phyloP scores from a whole-genome alignment of 257 asterid genomes.

The Petunia axillaris region DNA sequence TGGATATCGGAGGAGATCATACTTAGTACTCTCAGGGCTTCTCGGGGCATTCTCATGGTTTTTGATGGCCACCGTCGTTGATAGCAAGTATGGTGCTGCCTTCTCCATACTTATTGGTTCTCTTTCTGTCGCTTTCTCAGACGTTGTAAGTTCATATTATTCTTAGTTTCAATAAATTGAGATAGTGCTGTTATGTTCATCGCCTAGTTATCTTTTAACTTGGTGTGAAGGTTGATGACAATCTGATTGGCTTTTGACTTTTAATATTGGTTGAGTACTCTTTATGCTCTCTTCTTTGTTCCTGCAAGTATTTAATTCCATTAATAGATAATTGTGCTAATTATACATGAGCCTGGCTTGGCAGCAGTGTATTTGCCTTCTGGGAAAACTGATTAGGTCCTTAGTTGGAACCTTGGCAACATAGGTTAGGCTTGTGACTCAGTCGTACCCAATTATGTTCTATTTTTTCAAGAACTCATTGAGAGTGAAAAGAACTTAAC shows the following conservation, averaged over 20 bases:
- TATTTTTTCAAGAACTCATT: conserved; percentile 8
- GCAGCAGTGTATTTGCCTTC: neutral
- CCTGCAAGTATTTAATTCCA: neutral
- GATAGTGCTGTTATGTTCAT: neutral
- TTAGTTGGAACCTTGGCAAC: neutral
- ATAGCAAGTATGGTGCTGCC: conserved; percentile 88
- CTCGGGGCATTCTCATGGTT: conserved; percentile 95
- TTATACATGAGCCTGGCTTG: neutral
- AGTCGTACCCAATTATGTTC: neutral
- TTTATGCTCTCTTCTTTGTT: conserved; percentile 4
- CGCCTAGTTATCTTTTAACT: neutral
- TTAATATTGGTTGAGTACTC: neutral
- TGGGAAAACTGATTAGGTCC: neutral
- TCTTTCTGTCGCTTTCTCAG: conserved; percentile 95
- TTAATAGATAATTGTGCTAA: neutral
- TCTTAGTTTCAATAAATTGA: conserved; percentile 4
- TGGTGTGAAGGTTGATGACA: neutral
- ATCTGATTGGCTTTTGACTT: conserved; percentile 15
- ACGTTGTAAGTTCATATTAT: conserved; percentile 72
- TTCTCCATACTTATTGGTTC: conserved; percentile 95
- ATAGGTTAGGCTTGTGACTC: neutral
- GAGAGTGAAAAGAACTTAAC: conserved; percentile 5
- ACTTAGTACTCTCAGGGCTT: conserved; percentile 92
- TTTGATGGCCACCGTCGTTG: conserved; percentile 90
- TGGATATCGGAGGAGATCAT: conserved; percentile 97